Evolutionary conservation across 129 eudicot species (phyloP), one percentile per base, ranked within the genome.

Genomic region (Centrapalus pauciflorus): DNA sequence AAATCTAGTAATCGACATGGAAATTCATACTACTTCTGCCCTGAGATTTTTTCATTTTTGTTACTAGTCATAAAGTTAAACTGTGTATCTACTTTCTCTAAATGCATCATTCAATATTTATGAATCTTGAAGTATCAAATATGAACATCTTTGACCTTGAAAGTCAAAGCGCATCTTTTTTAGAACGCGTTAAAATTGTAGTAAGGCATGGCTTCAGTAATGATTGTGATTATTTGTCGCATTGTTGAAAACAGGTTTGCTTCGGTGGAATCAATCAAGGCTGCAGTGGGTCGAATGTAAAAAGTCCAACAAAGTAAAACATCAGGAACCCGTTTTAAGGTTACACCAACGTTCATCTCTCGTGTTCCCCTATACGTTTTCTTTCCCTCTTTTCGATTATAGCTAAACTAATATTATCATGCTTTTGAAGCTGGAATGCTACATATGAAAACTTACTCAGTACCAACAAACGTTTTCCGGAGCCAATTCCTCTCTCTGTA

Each of bases 231-330:
- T 64, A 38, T 37, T 9, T 51, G 24, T 14, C 10, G 21, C 24
- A 41, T 58, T 75, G 14, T 37, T 75, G 63, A 55, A 33, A 72
- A 56, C 75, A 85, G 87, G 92, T 58, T 80, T 64, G 77, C 81
- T 76, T 65, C 82, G 37, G 45, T 89, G 94, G 94, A 83, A 81
- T 66, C 86, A 85, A 46, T 63, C 41, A 7, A 79, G 96, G 69
- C 67, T 40, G 57, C 87, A 85, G 61, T 85, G 96, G 96, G 60
- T 75, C 41, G 96, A 72, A 74, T 66, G 20, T 64, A 75, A 52
- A 64, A 83, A 76, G 34, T 19, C 77, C 7, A 73, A 24, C 58
- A 65, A 37, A 61, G 58, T 60, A n/a, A 70, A 83, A 64, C 61
- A 54, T 37, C 78, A 12, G 2, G 86, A 83, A 46, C 84, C 87